Base-by-base conservation (phyloP, 2,329 filamentous ascomycete species). In the Pestalotiopsis sp. region DNA sequence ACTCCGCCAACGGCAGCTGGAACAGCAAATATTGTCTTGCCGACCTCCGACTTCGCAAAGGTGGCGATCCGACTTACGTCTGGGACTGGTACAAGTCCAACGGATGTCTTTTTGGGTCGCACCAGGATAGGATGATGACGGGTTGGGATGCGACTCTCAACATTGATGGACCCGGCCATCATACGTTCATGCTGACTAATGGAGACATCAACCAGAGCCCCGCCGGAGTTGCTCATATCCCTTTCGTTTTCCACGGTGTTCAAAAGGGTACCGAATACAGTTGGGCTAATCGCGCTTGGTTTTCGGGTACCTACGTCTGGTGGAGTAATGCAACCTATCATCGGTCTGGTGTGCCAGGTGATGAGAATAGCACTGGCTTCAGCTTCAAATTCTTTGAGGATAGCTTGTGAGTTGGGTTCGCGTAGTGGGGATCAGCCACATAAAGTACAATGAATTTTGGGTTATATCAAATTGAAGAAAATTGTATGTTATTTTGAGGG, bases 11-110 rank as follows among this genome's bases (percentile, higher is more conserved):
- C 65, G 73, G 73, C 57, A 75, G 73, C 69, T 75, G 74, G 74
- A 63, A 59, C 61, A 68, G 52, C 63, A 71, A 67, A 40, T 75
- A 75, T 66, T 75, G 74, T 65, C 68, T 75, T 2, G 74, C 72
- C 0, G 74, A 75, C 68, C 69, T 75, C 2, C 73, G 74, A 0
- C 71, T 75, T 1, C 69, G 69, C 17, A 73, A 72, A 65, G 73
- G 73, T 14, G 74, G 74, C 13, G 69, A 75, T 66, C 74, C 74
- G 11, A 73, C 73, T 0, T 71, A 75, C 61, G 72, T 74, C 1
- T 75, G 73, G 74, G 73, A 75, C 62, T 75, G 73, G 73, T 74
- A 74, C 62, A 75, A 75, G 72, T 75, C 73, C 3, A 75, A 75
- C 41, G 74, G 74, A 38, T 75, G 74, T 56, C 70, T 75, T 0